Percentiles rank a stretch among this genome's conserved stretches.
Conservation (phyloP, 441 rosid genomes). For the Gossypium lobatum region DNA sequence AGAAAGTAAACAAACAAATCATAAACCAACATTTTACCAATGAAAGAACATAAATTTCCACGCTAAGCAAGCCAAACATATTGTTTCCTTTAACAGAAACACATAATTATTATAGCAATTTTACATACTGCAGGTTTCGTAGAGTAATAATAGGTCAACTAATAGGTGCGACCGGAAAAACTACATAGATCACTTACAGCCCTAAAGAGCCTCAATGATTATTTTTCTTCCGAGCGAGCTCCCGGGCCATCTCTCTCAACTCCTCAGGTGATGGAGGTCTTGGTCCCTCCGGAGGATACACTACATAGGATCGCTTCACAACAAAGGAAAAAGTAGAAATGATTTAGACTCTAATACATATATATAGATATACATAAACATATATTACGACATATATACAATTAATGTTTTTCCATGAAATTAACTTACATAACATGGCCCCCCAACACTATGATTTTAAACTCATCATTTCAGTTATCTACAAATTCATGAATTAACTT, state of each 20-base stretch:
- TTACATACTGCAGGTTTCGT: background rate
- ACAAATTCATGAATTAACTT: background rate
- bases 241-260: conserved; percentile 78
- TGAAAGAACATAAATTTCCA: background rate
- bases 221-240: conserved; percentile 60
- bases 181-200: conserved; percentile 17
- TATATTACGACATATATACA: background rate
- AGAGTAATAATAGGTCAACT: background rate
- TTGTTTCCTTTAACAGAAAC: background rate
- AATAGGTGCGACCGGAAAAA: background rate
- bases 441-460: background rate
- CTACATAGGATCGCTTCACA: conserved; percentile 66
- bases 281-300: conserved; percentile 59
- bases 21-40: background rate
- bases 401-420: background rate
- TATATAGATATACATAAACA: background rate
- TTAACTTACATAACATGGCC: background rate
- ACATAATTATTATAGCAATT: background rate
- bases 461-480: background rate
- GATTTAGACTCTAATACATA: background rate
- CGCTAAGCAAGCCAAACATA: background rate
- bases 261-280: conserved; percentile 87
- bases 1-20: background rate
- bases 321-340: conserved; percentile 13
- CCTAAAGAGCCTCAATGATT: conserved; percentile 17